phyloP scores from a whole-genome alignment of 352 stramenopile species.

The Plasmopara halstedii region DNA sequence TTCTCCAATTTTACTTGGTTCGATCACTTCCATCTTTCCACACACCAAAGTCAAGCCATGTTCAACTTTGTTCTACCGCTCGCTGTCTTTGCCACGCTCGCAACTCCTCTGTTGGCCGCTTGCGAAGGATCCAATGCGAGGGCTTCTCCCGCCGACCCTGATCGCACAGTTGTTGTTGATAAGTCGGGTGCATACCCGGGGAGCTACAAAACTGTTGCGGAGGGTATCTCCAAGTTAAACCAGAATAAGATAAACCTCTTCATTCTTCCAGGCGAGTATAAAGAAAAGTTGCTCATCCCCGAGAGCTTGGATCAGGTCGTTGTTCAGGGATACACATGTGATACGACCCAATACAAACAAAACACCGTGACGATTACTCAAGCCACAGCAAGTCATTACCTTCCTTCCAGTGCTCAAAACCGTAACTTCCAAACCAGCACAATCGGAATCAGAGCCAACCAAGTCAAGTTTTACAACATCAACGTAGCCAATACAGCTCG shows the following conservation, averaged over 20 bases:
- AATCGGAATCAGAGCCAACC: conserved; percentile 1
- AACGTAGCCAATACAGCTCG: conserved; percentile 9
- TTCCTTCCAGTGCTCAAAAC: background rate
- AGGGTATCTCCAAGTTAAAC: conserved; percentile 3
- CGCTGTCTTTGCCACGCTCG: too few species aligned
- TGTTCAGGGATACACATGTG: conserved; percentile 7
- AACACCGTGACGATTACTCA: conserved; percentile 12
- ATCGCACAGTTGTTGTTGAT: conserved; percentile 7
- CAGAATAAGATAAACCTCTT: conserved; percentile 1
- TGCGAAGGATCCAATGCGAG: conserved; percentile 3
- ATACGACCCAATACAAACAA: conserved; percentile 5
- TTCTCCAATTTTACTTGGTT: too few species aligned
- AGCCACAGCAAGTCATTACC: conserved; percentile 3
- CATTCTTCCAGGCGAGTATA: conserved; percentile 5
- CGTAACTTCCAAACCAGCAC: conserved; percentile 6
- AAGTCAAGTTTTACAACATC: conserved; percentile 13
- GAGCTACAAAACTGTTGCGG: conserved; percentile 1
- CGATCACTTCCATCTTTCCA: too few species aligned
- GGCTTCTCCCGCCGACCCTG: background rate
- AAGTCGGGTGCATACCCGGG: background rate
- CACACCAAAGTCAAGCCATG: too few species aligned
- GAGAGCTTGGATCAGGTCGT: background rate
- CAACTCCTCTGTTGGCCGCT: too few species aligned
- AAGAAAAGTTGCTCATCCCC: conserved; percentile 2
- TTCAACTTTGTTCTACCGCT: too few species aligned